Percentiles rank a stretch among this genome's conserved stretches.
Evolutionary conservation across 2,329 filamentous ascomycete species (phyloP).

Genomic region (Arthrobotrys conoides): DNA sequence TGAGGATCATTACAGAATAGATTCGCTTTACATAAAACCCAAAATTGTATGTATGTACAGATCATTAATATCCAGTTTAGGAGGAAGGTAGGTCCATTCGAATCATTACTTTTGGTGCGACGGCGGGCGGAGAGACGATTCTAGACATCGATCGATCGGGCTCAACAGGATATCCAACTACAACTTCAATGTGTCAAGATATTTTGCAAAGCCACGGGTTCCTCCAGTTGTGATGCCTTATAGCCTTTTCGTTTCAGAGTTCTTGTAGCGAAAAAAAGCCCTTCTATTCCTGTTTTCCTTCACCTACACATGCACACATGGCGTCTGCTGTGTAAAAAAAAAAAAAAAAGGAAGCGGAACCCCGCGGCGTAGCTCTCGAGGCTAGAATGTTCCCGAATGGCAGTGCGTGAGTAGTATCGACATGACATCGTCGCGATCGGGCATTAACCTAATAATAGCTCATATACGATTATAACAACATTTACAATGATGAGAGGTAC

Average conservation of each 20-base stretch:
- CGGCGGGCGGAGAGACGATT: neutral
- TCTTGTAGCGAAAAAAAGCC: neutral
- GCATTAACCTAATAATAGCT: constrained; percentile 50
- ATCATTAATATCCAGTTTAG: neutral
- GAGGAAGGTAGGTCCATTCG: neutral
- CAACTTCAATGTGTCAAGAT: neutral
- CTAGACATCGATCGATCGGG: neutral
- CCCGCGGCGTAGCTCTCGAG: neutral
- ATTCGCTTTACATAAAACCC: constrained; percentile 2
- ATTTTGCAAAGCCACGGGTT: neutral
- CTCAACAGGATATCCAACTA: constrained; percentile 3
- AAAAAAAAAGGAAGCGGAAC: neutral
- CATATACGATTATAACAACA: constrained; percentile 58
- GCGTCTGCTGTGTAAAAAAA: neutral
- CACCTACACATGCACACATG: neutral
- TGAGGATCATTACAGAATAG: neutral
- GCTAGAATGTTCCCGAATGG: neutral
- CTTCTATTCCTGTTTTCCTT: neutral
- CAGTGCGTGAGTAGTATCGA: neutral
- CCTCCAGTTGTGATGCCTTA: neutral
- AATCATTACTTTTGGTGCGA: neutral
- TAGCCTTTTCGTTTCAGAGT: neutral
- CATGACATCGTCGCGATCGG: neutral
- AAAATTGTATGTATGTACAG: neutral
- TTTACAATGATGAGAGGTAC: constrained; percentile 60